A percentile compares a stretch with the other conserved stretches of the same genome.
phyloP scores from a whole-genome alignment of 106 monocot genomes.

The Platanthera guangdongensis region DNA sequence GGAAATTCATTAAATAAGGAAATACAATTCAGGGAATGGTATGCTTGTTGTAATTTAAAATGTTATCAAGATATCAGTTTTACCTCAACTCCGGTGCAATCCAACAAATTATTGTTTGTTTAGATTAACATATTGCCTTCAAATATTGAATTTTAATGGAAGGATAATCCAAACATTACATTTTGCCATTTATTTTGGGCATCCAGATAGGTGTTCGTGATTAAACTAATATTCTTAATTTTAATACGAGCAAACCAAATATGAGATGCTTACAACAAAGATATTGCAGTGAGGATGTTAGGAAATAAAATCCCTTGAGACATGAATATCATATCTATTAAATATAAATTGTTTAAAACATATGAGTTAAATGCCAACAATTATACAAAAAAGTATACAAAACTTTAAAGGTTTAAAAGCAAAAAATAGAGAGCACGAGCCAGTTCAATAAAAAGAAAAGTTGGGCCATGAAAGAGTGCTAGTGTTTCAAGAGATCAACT shows the following conservation, averaged over 20 bases:
- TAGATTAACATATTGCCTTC: not conserved
- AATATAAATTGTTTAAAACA: not conserved
- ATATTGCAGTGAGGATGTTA: not conserved
- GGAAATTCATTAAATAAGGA: not conserved
- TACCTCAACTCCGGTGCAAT: not conserved
- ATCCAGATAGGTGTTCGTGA: not conserved
- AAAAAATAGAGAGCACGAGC: not conserved
- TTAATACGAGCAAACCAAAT: not conserved
- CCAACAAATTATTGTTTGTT: not conserved
- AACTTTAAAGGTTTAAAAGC: not conserved
- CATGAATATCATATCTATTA: not conserved
- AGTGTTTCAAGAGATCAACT: too few relatives aligned
- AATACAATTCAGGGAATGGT: not conserved
- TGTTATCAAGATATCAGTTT: not conserved
- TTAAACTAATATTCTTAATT: not conserved
- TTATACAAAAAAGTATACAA: not conserved
- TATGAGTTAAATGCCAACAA: not conserved
- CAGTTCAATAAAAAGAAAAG: not conserved
- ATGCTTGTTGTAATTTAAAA: not conserved
- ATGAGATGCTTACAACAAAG: not conserved
- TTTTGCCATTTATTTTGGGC: not conserved
- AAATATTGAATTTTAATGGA: not conserved
- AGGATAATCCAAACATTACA: not conserved
- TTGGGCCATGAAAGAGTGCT: not conserved
- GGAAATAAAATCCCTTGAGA: not conserved